Evolutionary conservation across 345 rosid genomes (phyloP).

Genomic region (Pugionium dolabratum): DNA sequence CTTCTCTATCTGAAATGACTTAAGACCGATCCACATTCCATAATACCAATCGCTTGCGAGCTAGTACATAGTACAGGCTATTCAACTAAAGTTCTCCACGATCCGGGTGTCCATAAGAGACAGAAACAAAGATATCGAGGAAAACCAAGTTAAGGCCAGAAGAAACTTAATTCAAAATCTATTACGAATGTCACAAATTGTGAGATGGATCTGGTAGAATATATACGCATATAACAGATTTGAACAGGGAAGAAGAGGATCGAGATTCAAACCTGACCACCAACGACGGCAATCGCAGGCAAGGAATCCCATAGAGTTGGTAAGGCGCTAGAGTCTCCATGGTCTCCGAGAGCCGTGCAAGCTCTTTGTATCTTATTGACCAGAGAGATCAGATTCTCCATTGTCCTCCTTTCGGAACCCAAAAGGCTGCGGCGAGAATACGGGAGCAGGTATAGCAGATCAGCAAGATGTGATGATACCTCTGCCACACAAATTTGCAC

Average conservation of each 20-base stretch:
- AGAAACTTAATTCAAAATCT: not conserved
- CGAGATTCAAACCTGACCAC: conserved; percentile 80
- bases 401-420: conserved; percentile 25
- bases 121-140: not conserved
- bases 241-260: not conserved
- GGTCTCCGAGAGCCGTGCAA: conserved; percentile 99
- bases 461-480: conserved; percentile 29
- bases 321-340: conserved; percentile 82
- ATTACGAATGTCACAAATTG: not conserved
- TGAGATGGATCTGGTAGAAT: conserved; percentile 13
- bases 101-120: not conserved
- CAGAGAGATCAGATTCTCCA: conserved; percentile 92
- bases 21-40: conserved; percentile 22
- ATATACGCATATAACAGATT: not conserved
- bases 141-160: not conserved
- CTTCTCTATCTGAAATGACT: conserved; percentile 2
- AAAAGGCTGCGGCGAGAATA: too few species aligned
- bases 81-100: conserved; percentile 18
- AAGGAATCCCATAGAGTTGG: conserved; percentile 99
- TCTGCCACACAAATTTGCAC: not conserved
- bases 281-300: conserved; percentile 98
- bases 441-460: conserved; percentile 18
- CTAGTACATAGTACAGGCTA: not conserved
- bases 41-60: not conserved
- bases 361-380: conserved; percentile 99